These are phyloP conservation scores for Leccinum uliginosum DNA, from an alignment of 768 basidiomycete species.

Conservation along the genomic window DNA sequence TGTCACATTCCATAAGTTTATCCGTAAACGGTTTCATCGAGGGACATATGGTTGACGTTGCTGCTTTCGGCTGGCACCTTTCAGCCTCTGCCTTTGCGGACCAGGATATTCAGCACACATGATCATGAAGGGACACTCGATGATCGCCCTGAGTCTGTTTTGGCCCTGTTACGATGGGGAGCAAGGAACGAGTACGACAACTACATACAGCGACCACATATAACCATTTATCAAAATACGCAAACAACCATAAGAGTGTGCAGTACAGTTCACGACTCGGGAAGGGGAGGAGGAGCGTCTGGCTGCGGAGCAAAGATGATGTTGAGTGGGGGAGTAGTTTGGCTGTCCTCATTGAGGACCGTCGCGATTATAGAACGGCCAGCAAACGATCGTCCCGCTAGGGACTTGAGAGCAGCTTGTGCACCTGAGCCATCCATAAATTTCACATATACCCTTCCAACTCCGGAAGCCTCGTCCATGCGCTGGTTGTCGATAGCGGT, in stretches of 20 bases:
- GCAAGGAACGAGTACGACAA: conserved; percentile 7
- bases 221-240: conserved; percentile 13
- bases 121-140: background rate
- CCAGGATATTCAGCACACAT: background rate
- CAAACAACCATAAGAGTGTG: conserved; percentile 2
- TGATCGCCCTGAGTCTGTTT: background rate
- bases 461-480: conserved; percentile 84
- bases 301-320: conserved; percentile 83
- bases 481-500: conserved; percentile 63
- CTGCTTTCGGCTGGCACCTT: background rate
- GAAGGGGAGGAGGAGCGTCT: conserved; percentile 75
- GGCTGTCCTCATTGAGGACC: conserved; percentile 75
- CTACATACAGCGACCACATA: conserved; percentile 22
- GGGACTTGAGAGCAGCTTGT: conserved; percentile 67
- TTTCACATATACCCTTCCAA: conserved; percentile 95
- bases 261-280: conserved; percentile 29
- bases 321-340: conserved; percentile 77
- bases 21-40: background rate
- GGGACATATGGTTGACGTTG: background rate
- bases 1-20: background rate
- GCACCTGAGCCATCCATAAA: conserved; percentile 63
- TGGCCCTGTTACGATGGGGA: background rate
- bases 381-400: conserved; percentile 88
- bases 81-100: background rate
- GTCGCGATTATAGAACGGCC: conserved; percentile 87